Percentiles rank a stretch among this genome's conserved stretches.
phyloP scores from a whole-genome alignment of 73 alveolate species.

The Tetrahymena thermophila region DNA sequence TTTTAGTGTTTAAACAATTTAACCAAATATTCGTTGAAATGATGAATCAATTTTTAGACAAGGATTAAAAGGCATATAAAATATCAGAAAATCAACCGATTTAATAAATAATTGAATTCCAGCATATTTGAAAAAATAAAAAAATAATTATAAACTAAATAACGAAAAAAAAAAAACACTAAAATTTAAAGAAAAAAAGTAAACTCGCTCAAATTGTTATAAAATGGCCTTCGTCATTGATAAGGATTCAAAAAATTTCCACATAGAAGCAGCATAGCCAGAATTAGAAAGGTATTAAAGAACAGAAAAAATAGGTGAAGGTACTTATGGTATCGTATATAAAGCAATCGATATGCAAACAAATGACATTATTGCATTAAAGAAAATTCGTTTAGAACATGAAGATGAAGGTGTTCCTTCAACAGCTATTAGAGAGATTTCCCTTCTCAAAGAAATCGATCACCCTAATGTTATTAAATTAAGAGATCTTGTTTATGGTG shows the following conservation, averaged over 20 bases:
- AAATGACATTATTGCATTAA: conserved; percentile 84
- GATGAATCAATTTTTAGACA: background rate
- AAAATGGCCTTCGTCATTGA: background rate
- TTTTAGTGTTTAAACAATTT: background rate
- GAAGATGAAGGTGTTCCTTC: conserved; percentile 96
- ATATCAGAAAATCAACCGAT: background rate
- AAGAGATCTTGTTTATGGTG: conserved; percentile 70
- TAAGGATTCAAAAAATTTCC: background rate
- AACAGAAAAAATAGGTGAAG: conserved; percentile 91
- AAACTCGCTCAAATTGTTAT: background rate
- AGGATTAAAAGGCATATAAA: background rate
- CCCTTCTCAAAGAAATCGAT: conserved; percentile 75
- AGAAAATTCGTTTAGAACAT: conserved; percentile 88
- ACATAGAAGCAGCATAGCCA: background rate
- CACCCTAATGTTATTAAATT: conserved; percentile 88
- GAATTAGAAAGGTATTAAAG: conserved; percentile 71
- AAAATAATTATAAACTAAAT: background rate
- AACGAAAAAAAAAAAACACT: background rate
- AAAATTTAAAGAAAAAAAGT: background rate
- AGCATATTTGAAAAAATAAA: background rate
- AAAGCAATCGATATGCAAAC: conserved; percentile 73
- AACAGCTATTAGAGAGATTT: conserved; percentile 91
- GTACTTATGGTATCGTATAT: conserved; percentile 94
- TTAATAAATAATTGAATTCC: background rate
- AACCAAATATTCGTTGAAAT: background rate